phyloP scores from a whole-genome alignment of 345 rosid species.

The Balakata baccata region DNA sequence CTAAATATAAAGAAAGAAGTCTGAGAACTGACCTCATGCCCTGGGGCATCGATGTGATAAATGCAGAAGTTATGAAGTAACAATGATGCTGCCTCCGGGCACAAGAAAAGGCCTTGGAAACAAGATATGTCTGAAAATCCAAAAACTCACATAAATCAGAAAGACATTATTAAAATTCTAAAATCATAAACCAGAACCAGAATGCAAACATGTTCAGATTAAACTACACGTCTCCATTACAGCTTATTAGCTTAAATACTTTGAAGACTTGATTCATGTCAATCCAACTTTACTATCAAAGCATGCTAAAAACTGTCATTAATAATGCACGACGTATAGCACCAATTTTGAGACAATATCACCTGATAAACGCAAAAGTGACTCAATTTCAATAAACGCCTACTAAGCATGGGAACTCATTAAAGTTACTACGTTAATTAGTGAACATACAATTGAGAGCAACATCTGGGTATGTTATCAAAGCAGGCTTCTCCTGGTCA shows the following conservation, averaged over 20 bases:
- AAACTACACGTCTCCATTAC: not conserved
- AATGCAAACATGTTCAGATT: not conserved
- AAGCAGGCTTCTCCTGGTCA: conserved; percentile 76
- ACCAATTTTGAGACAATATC: not conserved
- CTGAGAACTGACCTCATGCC: conserved; percentile 57
- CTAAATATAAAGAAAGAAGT: not conserved
- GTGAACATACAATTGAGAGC: conserved; percentile 66
- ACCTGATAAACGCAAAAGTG: not conserved
- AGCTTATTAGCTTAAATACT: not conserved
- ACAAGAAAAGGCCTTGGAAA: conserved; percentile 52
- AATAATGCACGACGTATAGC: not conserved
- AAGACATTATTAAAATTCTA: not conserved
- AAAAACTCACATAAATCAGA: conserved; percentile 3
- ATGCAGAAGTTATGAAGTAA: conserved; percentile 60
- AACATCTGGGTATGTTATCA: conserved; percentile 83
- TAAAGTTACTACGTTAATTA: not conserved
- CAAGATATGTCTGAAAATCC: conserved; percentile 44
- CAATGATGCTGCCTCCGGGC: conserved; percentile 57
- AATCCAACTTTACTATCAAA: no score
- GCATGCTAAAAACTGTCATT: not conserved
- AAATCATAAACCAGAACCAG: not conserved
- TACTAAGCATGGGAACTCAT: not conserved
- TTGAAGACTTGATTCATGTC: not conserved
- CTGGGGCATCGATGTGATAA: conserved; percentile 66
- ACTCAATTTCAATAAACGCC: conserved; percentile 9